Evolutionary conservation across 164 flowering plant genomes (phyloP).

Genomic region (Annona cherimola): DNA sequence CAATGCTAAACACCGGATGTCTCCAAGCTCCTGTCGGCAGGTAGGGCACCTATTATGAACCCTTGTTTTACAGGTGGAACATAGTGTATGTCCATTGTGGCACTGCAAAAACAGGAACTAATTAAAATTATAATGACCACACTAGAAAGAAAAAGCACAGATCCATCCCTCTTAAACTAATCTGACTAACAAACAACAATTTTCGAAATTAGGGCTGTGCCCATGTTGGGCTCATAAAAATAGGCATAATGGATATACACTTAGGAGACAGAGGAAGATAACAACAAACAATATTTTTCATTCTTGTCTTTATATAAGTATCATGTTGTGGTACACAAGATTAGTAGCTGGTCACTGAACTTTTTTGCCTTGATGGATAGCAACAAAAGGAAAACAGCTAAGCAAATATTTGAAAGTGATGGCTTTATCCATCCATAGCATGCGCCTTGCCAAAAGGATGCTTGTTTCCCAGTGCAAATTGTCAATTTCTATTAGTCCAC

Average conservation of each 20-base stretch:
- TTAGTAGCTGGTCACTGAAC: neutral
- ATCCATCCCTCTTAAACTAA: neutral
- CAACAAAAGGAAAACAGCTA: no score
- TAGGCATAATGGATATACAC: neutral
- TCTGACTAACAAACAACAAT: neutral
- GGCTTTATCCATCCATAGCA: no score
- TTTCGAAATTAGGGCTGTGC: neutral
- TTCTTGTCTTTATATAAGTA: neutral
- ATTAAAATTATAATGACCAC: neutral
- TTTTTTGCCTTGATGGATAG: no score
- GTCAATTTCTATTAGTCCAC: no score
- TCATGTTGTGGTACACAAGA: neutral
- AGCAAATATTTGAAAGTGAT: no score
- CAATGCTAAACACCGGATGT: conserved; percentile 65
- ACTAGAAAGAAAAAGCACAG: neutral
- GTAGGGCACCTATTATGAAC: conserved; percentile 59
- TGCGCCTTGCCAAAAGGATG: no score
- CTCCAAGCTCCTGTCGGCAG: conserved; percentile 61
- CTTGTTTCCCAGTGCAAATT: no score
- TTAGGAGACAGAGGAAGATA: neutral
- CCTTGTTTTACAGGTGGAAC: conserved; percentile 53
- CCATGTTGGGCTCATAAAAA: neutral
- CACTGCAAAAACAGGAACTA: conserved; percentile 48
- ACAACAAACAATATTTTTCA: neutral
- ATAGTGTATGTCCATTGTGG: conserved; percentile 55